phyloP scores from a whole-genome alignment of 1,284 basidiomycete genomes.

The Lignosus rhinocerotis region DNA sequence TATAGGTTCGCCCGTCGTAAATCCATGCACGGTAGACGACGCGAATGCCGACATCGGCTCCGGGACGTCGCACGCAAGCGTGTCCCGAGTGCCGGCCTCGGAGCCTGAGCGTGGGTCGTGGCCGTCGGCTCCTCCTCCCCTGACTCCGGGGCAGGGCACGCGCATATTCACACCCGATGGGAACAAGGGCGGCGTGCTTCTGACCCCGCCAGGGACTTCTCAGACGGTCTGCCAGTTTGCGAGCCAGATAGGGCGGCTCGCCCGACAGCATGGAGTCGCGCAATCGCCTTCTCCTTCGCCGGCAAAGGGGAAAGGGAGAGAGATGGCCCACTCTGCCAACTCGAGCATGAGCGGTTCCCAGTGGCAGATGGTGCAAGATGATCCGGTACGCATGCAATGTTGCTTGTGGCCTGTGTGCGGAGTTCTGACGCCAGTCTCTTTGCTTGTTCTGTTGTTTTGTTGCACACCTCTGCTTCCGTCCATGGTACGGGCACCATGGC shows the following conservation, averaged over 20 bases:
- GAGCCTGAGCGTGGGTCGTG: conserved; percentile 7
- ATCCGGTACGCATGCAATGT: conserved; percentile 22
- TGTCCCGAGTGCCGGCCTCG: not conserved
- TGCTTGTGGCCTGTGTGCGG: not conserved
- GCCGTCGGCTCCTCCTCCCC: conserved; percentile 12
- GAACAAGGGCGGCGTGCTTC: conserved; percentile 19
- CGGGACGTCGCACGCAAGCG: not conserved
- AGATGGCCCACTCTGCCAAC: not conserved
- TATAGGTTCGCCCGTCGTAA: conserved; percentile 4
- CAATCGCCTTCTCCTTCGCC: conserved; percentile 9
- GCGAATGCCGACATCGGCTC: conserved; percentile 5
- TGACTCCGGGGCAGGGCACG: conserved; percentile 16
- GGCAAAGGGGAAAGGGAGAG: conserved; percentile 20
- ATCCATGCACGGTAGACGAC: not conserved
- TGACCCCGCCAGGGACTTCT: conserved; percentile 26
- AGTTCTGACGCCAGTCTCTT: conserved; percentile 15
- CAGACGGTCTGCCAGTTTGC: conserved; percentile 9
- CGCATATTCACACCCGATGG: conserved; percentile 14
- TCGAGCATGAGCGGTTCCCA: conserved; percentile 1
- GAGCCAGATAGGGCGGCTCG: conserved; percentile 2
- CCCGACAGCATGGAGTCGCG: not conserved
- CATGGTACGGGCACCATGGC: not conserved
- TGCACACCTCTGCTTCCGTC: not conserved
- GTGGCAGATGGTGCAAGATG: conserved; percentile 22
- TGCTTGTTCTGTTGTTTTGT: conserved; percentile 5